A percentile compares a stretch with the other conserved stretches of the same genome.
Conservation (phyloP, 768 basidiomycete species). For the Clathrus columnatus region DNA sequence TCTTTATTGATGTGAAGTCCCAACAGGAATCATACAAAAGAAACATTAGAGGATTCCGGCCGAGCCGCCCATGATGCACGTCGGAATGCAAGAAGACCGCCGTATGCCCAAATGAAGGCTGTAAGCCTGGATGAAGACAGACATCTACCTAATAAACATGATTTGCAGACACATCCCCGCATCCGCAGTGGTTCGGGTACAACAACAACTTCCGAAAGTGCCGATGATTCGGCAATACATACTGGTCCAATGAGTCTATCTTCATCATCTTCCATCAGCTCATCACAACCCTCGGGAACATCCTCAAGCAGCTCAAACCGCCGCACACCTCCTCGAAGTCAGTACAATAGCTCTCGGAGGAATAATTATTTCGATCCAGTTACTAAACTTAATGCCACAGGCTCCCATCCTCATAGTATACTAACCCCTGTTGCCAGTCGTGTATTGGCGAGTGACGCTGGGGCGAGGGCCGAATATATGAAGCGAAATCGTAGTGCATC, state of each 20-base stretch:
- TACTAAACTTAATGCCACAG: slow-evolving; percentile 15
- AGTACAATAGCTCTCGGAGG: not conserved
- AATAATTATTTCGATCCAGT: not conserved
- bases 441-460: slow-evolving; percentile 76
- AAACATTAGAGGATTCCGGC: slow-evolving; percentile 74
- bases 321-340: slow-evolving; percentile 24
- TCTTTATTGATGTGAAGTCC: slow-evolving; percentile 29
- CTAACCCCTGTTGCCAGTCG: slow-evolving; percentile 73
- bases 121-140: slow-evolving; percentile 10
- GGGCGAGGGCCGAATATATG: slow-evolving; percentile 82
- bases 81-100: slow-evolving; percentile 61
- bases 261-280: slow-evolving; percentile 28
- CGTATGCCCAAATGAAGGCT: slow-evolving; percentile 40
- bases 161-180: slow-evolving; percentile 28
- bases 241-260: slow-evolving; percentile 39
- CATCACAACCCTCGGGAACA: slow-evolving; percentile 39
- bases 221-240: slow-evolving; percentile 43
- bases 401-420: slow-evolving; percentile 27
- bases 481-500: slow-evolving; percentile 69
- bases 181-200: slow-evolving; percentile 77
- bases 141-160: slow-evolving; percentile 16
- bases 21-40: slow-evolving; percentile 49
- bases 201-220: slow-evolving; percentile 67
- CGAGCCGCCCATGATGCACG: slow-evolving; percentile 55
- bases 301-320: slow-evolving; percentile 53